Percentiles rank a stretch among this genome's conserved stretches.
Conservation (phyloP, 2,329 filamentous ascomycete species). For the Xylaria sp. region DNA sequence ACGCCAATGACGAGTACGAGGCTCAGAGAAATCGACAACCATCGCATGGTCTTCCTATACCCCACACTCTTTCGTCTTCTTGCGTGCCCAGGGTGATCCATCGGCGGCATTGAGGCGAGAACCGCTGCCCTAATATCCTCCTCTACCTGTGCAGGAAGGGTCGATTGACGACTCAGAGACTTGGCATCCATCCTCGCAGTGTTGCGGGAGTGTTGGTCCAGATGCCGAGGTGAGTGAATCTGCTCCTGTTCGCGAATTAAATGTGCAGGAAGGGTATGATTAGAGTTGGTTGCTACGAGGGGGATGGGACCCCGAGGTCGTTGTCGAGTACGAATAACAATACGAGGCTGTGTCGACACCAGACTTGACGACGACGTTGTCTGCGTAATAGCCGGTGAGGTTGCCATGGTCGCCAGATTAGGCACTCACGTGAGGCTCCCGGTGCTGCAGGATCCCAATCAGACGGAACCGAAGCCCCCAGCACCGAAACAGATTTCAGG, state of each 20-base stretch:
- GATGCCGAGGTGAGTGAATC: background rate
- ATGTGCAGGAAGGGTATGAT: slow-evolving; percentile 3
- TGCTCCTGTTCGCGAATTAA: background rate
- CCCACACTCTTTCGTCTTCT: background rate
- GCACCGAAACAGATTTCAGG: slow-evolving; percentile 10
- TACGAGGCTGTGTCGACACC: background rate
- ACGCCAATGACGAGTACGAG: slow-evolving; percentile 6
- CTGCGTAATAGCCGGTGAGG: background rate
- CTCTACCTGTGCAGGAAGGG: slow-evolving; percentile 20
- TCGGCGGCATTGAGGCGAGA: slow-evolving; percentile 6
- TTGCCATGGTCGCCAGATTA: slow-evolving; percentile 8
- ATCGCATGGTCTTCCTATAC: slow-evolving; percentile 8
- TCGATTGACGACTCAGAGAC: background rate
- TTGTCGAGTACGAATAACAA: background rate
- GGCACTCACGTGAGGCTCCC: background rate
- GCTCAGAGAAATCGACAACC: slow-evolving; percentile 4
- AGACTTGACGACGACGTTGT: background rate
- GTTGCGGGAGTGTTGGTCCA: background rate
- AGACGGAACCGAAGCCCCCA: background rate
- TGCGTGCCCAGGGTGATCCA: background rate
- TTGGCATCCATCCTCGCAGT: slow-evolving; percentile 3
- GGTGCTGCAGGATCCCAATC: background rate
- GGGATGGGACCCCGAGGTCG: slow-evolving; percentile 14
- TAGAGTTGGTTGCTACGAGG: slow-evolving; percentile 16
- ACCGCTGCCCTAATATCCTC: slow-evolving; percentile 27